A percentile compares a stretch with the other conserved stretches of the same genome.
Conservation (phyloP, 169 alveolate species). For the Perkinsus chesapeaki region DNA sequence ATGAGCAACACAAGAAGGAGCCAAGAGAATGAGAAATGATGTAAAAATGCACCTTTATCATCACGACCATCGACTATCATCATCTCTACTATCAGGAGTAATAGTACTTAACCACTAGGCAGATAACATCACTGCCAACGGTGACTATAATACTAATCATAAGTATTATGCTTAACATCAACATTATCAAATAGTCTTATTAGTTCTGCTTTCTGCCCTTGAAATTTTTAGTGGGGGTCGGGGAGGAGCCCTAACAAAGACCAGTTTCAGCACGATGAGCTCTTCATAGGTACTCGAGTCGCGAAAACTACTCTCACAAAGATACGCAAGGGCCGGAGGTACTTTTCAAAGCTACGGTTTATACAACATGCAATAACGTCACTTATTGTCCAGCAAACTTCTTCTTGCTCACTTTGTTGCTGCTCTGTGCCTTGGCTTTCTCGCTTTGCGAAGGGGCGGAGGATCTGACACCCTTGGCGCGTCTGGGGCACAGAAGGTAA, state of each 20-base stretch:
- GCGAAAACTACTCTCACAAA: too few relatives aligned
- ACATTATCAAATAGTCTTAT: not conserved
- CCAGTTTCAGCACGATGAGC: not conserved
- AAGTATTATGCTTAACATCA: too few relatives aligned
- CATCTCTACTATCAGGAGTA: not conserved
- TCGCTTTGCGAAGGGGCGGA: not conserved
- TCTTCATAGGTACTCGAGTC: too few relatives aligned
- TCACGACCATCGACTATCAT: not conserved
- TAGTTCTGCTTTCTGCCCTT: not conserved
- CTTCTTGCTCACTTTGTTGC: not conserved
- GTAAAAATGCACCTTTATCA: not conserved
- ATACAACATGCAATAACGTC: not conserved
- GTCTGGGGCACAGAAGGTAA: not conserved
- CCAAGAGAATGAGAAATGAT: conserved; percentile 1
- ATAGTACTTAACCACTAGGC: not conserved
- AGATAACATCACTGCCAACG: not conserved
- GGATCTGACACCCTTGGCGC: not conserved
- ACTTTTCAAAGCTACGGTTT: not conserved
- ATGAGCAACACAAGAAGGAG: too few relatives aligned
- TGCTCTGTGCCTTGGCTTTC: not conserved
- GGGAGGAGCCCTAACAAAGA: not conserved
- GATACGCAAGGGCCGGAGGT: too few relatives aligned
- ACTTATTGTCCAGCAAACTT: not conserved
- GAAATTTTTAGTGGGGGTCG: not conserved
- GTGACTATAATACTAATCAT: not conserved